phyloP scores from a whole-genome alignment of 345 rosid genomes.

The Gossypioides kirkii region DNA sequence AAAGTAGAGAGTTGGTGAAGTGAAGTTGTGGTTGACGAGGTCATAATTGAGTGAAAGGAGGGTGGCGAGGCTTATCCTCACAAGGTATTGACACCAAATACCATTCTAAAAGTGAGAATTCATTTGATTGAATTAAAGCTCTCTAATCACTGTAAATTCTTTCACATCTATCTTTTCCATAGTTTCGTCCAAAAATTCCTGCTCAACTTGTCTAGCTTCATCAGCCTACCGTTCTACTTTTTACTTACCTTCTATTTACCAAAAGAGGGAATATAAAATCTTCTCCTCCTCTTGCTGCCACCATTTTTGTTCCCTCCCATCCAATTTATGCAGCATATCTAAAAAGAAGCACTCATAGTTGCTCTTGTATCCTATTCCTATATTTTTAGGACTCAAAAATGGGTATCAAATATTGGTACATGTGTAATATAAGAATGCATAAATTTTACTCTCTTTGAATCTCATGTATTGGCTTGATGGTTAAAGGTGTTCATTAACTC shows the following conservation, averaged over 20 bases:
- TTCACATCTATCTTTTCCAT: background rate
- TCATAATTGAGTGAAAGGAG: no score
- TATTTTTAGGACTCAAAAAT: background rate
- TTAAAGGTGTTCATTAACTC: no score
- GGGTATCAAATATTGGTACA: no score
- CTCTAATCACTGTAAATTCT: background rate
- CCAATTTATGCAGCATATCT: background rate
- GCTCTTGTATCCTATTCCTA: background rate
- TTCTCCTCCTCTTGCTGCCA: background rate
- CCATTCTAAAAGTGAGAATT: background rate
- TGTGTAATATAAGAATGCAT: no score
- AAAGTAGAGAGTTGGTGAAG: no score
- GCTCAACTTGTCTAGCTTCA: background rate
- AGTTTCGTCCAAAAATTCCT: background rate
- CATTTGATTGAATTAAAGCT: background rate
- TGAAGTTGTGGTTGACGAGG: no score
- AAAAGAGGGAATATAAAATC: background rate
- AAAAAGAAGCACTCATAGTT: background rate
- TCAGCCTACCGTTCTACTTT: background rate
- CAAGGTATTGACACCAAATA: no score
- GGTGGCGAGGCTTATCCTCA: no score
- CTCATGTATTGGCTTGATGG: no score
- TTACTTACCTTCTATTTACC: background rate
- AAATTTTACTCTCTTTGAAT: no score
- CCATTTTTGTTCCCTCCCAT: background rate